Evolutionary conservation across 208 protist species (phyloP).

Genomic region (Balamuthia mandrillaris): DNA sequence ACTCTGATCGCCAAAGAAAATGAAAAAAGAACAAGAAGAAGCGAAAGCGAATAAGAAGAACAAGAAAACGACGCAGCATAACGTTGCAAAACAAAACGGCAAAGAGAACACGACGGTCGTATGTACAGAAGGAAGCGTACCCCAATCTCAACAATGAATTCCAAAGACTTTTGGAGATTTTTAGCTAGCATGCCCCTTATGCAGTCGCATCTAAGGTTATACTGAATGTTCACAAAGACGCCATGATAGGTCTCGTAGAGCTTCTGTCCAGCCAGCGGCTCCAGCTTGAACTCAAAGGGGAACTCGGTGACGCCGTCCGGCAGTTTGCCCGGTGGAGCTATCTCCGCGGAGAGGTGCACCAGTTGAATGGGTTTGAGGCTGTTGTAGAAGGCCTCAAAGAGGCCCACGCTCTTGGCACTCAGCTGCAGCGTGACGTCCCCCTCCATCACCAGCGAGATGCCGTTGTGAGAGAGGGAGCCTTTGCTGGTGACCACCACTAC

Average conservation of each 20-base stretch:
- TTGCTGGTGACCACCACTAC: constrained; percentile 65
- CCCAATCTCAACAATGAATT: constrained; percentile 71
- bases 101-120: background rate
- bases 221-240: constrained; percentile 77
- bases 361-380: constrained; percentile 74
- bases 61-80: too few relatives aligned
- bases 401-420: constrained; percentile 56
- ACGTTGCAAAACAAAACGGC: background rate
- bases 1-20: too few relatives aligned
- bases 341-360: constrained; percentile 14
- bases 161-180: constrained; percentile 60
- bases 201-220: constrained; percentile 66
- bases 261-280: constrained; percentile 47
- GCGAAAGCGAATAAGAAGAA: background rate
- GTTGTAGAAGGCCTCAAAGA: constrained; percentile 76
- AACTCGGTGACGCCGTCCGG: constrained; percentile 72
- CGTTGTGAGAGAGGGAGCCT: constrained; percentile 61
- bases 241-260: constrained; percentile 79
- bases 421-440: constrained; percentile 69
- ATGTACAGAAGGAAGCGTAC: constrained; percentile 47
- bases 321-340: constrained; percentile 49
- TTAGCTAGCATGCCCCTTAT: constrained; percentile 70
- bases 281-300: constrained; percentile 80
- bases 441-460: constrained; percentile 65
- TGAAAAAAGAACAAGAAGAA: too few relatives aligned